Evolutionary conservation across 768 basidiomycete genomes (phyloP), one percentile per base, ranked within the genome.

Genomic region (Boletellus sp.): DNA sequence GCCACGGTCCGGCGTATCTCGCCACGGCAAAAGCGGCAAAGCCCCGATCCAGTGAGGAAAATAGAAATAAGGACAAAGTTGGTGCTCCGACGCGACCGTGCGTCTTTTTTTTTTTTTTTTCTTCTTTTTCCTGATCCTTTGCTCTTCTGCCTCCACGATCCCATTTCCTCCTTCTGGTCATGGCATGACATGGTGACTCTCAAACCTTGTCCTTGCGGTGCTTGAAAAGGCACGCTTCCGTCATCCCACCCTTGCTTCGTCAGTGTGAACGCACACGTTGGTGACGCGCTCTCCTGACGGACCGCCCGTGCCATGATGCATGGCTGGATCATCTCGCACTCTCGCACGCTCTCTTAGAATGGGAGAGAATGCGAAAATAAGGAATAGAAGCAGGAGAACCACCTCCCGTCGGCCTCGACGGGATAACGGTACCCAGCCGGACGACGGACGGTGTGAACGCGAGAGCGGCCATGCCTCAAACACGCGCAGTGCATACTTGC

Each of bases 191-290:
- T n/a, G n/a, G n/a, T n/a, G 19, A 16, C 12, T 22, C 42, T 45
- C 37, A 64, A 64, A 65, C 58, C 58, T 62, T 63, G 57, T 60
- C 62, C 63, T 65, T 65, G 62, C 62, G 45, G 63, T 64, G 64
- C 62, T 55, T 45, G 15, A 52, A 32, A 28, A 64, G 56, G 59
- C 45, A 64, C 63, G 43, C 47, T 42, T 32, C 32, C 47, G n/a
- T 36, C 17, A 26, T 26, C 24, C 24, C 24, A 4, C 24, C 24
- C 24, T 26, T 26, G 24, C 24, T 26, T 26, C 24, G 24, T 26
- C 24, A 26, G 8, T 8, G n/a, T n/a, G n/a, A n/a, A n/a, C n/a
- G n/a, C n/a, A n/a, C n/a, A n/a, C n/a, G n/a, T n/a, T n/a, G n/a
- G n/a, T n/a, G n/a, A n/a, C n/a, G n/a, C n/a, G n/a, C 42, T 34